Base-by-base conservation (phyloP, 2,329 filamentous ascomycete species). In the Aureobasidium sp. region DNA sequence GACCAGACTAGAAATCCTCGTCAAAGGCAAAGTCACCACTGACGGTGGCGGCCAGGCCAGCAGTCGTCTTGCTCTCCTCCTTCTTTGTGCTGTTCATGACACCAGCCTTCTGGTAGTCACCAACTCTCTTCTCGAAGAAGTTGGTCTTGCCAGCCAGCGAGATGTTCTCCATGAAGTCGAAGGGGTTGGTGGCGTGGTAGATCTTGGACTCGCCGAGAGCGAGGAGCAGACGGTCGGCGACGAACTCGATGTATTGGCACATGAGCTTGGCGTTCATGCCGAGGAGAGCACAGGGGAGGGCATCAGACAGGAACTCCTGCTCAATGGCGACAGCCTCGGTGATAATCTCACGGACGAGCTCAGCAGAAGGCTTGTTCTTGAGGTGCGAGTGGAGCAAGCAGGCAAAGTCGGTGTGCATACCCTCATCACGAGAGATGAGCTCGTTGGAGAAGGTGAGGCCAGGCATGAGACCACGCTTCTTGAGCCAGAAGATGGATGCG, bases 111-210 rank as follows among this genome's bases (percentile, higher is more conserved):
- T 99, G 94, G 85, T 99, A 99, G 74, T 99, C 94, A 76, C 88
- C 94, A 63, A 99, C 94, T 70, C 94, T 91, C 89, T 99, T 99
- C 88, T 99, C 94, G 76, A 99, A 99, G 86, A 99, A 99, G 87
- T 99, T 99, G 76, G 94, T 99, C 89, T 99, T 99, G 78, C 94
- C 94, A 58, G 91, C 90, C 12, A 99, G 85, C 25, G 94, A 97
- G 78, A 99, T 99, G 80, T 96, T 97, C 84, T 99, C 94, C 94
- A 99, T 99, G 79, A 99, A 99, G 83, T 99, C 94, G 76, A 99
- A 99, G 75, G 94, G 94, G 81, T 99, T 99, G 76, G 87, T 85
- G 29, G 88, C 82, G 74, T 94, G 90, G 86, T 96, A 99, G 71
- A 89, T 83, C 84, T 97, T 97, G 70, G 89, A 84, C 78, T 97